phyloP scores from a whole-genome alignment of 352 stramenopile species.

The Phytophthora cryptogea region DNA sequence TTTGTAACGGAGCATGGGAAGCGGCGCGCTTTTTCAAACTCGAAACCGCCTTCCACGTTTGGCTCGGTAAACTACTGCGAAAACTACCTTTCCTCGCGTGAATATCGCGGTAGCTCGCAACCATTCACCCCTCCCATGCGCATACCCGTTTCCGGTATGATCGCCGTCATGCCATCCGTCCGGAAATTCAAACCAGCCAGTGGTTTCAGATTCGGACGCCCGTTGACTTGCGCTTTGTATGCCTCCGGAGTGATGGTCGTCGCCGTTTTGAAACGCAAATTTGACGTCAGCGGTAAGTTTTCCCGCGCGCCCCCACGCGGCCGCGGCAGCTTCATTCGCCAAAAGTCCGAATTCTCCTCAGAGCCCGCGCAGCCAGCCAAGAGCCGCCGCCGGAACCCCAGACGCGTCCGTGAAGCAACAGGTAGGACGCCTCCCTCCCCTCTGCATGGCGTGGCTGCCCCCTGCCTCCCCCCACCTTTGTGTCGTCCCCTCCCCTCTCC shows the following conservation, averaged over 20 bases:
- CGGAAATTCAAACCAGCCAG: slow-evolving; percentile 22
- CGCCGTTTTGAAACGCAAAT: slow-evolving; percentile 38
- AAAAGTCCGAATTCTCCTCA: slow-evolving; percentile 84
- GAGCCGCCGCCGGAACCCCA: slow-evolving; percentile 46
- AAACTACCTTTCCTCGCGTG: slow-evolving; percentile 22
- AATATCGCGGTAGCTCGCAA: slow-evolving; percentile 21
- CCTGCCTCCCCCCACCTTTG: slow-evolving; percentile 1
- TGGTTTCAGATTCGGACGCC: slow-evolving; percentile 30
- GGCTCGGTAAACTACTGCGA: slow-evolving; percentile 22
- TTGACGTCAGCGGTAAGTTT: slow-evolving; percentile 37
- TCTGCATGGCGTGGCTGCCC: not conserved
- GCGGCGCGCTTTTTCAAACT: slow-evolving; percentile 39
- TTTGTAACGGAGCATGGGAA: slow-evolving; percentile 11
- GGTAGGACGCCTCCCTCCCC: slow-evolving; percentile 39
- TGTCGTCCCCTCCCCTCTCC: slow-evolving; percentile 2
- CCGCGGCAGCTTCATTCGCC: slow-evolving; percentile 76
- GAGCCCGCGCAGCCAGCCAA: slow-evolving; percentile 76
- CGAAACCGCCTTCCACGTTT: slow-evolving; percentile 31
- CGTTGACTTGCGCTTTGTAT: slow-evolving; percentile 21
- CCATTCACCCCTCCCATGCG: slow-evolving; percentile 22
- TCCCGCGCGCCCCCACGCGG: slow-evolving; percentile 22
- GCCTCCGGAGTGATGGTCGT: slow-evolving; percentile 21
- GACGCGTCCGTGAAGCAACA: slow-evolving; percentile 45
- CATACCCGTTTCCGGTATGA: not conserved
- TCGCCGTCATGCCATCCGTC: slow-evolving; percentile 14